These are phyloP conservation scores for Clavariopsis aquatica DNA, from an alignment of 495 filamentous ascomycete species.

Conservation along the genomic window DNA sequence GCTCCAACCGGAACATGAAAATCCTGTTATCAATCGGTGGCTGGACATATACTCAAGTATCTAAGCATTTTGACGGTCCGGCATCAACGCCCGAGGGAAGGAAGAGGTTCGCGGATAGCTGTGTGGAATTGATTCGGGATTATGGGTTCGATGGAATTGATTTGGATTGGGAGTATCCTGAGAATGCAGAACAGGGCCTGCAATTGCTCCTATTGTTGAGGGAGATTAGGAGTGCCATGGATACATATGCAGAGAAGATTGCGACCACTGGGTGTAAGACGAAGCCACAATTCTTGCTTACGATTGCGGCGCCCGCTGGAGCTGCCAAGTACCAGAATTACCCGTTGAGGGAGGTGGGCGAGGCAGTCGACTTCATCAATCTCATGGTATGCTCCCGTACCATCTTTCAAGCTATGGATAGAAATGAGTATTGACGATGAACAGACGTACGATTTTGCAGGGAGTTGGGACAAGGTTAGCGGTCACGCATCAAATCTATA, in stretches of 20 bases:
- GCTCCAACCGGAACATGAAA: conserved; percentile 83
- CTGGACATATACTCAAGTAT: conserved; percentile 78
- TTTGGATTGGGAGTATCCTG: conserved; percentile 42
- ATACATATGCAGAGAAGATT: conserved; percentile 56
- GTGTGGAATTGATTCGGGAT: conserved; percentile 57
- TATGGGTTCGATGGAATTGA: conserved; percentile 49
- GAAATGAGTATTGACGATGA: background rate
- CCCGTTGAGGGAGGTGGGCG: conserved; percentile 67
- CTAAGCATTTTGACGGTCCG: conserved; percentile 73
- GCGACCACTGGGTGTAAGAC: background rate
- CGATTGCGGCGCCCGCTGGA: conserved; percentile 69
- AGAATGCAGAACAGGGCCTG: conserved; percentile 43
- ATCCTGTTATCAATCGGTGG: conserved; percentile 91
- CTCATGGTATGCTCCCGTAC: conserved; percentile 46
- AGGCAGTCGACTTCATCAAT: conserved; percentile 81
- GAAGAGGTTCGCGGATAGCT: conserved; percentile 65
- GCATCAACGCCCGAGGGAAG: conserved; percentile 64
- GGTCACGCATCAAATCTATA: conserved; percentile 80
- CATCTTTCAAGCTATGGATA: background rate
- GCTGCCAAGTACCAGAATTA: conserved; percentile 69
- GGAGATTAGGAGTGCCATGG: conserved; percentile 54
- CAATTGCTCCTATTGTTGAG: conserved; percentile 58
- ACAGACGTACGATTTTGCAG: conserved; percentile 49
- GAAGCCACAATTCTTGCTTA: conserved; percentile 65
- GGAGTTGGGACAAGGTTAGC: conserved; percentile 63